Conservation (phyloP, 768 basidiomycete species). For the Porphyrellus cyaneotinctus region DNA sequence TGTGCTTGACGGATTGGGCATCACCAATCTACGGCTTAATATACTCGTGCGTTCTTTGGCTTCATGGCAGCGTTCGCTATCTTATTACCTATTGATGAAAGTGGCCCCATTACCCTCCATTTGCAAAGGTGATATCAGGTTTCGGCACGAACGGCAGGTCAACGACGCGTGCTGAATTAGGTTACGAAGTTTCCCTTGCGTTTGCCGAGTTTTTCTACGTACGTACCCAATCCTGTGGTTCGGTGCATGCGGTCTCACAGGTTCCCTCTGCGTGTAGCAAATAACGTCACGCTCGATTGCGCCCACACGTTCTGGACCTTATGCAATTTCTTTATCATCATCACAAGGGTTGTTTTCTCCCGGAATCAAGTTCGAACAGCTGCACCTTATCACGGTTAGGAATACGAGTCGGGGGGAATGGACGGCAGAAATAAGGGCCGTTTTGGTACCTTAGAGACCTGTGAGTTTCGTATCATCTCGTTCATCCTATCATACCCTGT, state of each 20-base stretch:
- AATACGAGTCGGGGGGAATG: constrained; percentile 28
- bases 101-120: constrained; percentile 28
- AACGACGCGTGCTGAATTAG: constrained; percentile 22
- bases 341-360: constrained; percentile 5
- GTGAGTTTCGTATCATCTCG: no score
- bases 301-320: constrained; percentile 17
- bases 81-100: constrained; percentile 2
- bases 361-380: constrained; percentile 23
- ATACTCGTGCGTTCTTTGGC: constrained; percentile 19
- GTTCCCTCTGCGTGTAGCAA: constrained; percentile 8
- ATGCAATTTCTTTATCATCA: constrained; percentile 11
- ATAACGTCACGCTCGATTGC: constrained; percentile 13
- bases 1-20: constrained; percentile 21
- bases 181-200: constrained; percentile 27
- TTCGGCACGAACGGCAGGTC: constrained; percentile 15
- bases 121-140: constrained; percentile 22
- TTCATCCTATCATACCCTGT: background rate
- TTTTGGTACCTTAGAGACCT: constrained; percentile 8
- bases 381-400: constrained; percentile 24
- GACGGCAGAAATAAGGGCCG: constrained; percentile 25
- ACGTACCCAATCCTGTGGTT: constrained; percentile 4
- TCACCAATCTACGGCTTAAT: constrained; percentile 16
- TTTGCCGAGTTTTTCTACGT: constrained; percentile 31
- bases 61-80: background rate
- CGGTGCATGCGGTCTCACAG: constrained; percentile 1